A percentile compares a stretch with the other conserved stretches of the same genome.
phyloP scores from a whole-genome alignment of 2,329 filamentous ascomycete genomes.

The Colletotrichum limetticola region DNA sequence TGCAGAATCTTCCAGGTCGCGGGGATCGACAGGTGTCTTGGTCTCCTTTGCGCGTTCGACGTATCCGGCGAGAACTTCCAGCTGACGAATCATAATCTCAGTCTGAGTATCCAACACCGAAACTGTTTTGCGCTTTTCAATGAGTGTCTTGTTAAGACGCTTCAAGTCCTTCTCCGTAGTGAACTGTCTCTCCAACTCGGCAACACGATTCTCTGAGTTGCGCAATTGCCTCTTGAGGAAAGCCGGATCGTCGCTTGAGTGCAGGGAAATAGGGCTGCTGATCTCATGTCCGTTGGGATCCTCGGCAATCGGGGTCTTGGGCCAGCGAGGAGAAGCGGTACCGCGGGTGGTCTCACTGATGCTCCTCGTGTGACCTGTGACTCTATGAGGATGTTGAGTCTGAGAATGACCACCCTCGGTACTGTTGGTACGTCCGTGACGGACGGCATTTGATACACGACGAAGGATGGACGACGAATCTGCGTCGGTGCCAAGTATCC shows the following conservation, averaged over 20 bases:
- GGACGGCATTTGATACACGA: constrained; percentile 91
- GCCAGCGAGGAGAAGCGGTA: constrained; percentile 75
- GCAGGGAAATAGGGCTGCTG: constrained; percentile 76
- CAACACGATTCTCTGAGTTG: constrained; percentile 84
- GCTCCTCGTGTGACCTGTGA: constrained; percentile 65
- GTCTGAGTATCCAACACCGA: constrained; percentile 93
- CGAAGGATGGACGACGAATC: constrained; percentile 83
- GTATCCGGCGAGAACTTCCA: constrained; percentile 90
- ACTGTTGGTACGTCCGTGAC: constrained; percentile 91
- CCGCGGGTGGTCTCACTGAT: constrained; percentile 75
- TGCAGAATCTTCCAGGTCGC: constrained; percentile 86
- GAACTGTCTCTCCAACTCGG: constrained; percentile 87
- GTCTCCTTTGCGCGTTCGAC: constrained; percentile 87
- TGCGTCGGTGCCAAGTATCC: constrained; percentile 84
- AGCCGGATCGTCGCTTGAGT: constrained; percentile 71
- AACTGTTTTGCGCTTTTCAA: constrained; percentile 95
- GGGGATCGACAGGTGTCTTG: constrained; percentile 82
- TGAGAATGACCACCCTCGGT: constrained; percentile 63
- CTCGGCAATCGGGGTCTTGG: constrained; percentile 72
- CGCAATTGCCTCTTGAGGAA: constrained; percentile 80
- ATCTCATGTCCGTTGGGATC: constrained; percentile 65
- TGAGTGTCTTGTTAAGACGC: constrained; percentile 85
- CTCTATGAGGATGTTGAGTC: constrained; percentile 29
- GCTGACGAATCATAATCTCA: constrained; percentile 92
- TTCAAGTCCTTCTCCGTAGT: constrained; percentile 72